Percentiles rank a stretch among this genome's conserved stretches.
Conservation (phyloP, 2,329 filamentous ascomycete species). For the Cercospora sesami region DNA sequence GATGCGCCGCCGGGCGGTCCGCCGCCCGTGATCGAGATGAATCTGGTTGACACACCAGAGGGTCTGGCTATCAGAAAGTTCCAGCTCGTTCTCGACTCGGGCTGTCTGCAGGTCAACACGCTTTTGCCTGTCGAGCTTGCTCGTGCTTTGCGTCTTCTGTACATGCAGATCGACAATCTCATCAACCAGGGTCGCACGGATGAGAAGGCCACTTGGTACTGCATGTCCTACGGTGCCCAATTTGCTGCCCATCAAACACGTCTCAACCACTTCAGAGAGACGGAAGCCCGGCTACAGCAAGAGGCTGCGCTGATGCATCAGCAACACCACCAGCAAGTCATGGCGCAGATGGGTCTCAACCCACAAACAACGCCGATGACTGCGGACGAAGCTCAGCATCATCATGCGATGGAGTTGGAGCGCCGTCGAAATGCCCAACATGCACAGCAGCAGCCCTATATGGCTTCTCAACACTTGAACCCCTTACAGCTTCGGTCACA, state of each 20-base stretch:
- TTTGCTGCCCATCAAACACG: slow-evolving; percentile 32
- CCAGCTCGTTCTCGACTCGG: slow-evolving; percentile 36
- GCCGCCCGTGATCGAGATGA: slow-evolving; percentile 28
- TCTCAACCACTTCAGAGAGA: slow-evolving; percentile 31
- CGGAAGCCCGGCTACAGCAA: slow-evolving; percentile 26
- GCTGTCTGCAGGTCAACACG: slow-evolving; percentile 35
- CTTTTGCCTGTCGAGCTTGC: slow-evolving; percentile 29
- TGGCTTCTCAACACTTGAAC: slow-evolving; percentile 29
- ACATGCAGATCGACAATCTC: slow-evolving; percentile 39
- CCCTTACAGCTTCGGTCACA: slow-evolving; percentile 27
- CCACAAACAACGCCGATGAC: slow-evolving; percentile 8
- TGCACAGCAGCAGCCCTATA: slow-evolving; percentile 27
- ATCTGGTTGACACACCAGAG: slow-evolving; percentile 34
- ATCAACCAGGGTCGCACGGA: slow-evolving; percentile 35
- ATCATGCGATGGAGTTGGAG: slow-evolving; percentile 31
- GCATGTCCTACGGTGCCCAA: slow-evolving; percentile 38
- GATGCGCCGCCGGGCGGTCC: slow-evolving; percentile 20
- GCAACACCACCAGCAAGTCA: slow-evolving; percentile 27
- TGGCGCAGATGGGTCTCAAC: slow-evolving; percentile 28
- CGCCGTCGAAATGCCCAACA: slow-evolving; percentile 27
- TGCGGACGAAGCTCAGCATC: slow-evolving; percentile 21
- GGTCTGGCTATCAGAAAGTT: slow-evolving; percentile 36
- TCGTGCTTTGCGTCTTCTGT: slow-evolving; percentile 34
- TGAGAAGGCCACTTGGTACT: slow-evolving; percentile 30
- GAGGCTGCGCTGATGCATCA: slow-evolving; percentile 29